Evolutionary conservation across 345 rosid species (phyloP).

Genomic region (Eucalyptus curtisii): DNA sequence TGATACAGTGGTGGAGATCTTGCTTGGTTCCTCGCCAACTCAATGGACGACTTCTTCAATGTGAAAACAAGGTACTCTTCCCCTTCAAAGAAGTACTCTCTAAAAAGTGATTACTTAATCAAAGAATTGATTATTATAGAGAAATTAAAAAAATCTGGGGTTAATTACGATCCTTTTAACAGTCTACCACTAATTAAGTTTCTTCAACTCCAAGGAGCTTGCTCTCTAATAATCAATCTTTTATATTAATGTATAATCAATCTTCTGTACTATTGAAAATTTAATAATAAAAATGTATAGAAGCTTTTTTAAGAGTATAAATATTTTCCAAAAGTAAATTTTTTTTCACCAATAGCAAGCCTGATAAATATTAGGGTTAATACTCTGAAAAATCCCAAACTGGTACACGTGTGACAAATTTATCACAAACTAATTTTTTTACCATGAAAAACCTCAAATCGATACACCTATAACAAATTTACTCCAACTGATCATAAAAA

Average conservation of each 20-base stretch:
- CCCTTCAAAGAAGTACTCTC: neutral
- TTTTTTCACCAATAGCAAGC: neutral
- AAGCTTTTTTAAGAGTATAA: too few species aligned
- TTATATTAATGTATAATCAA: too few species aligned
- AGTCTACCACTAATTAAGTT: too few species aligned
- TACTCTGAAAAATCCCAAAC: fast-evolving
- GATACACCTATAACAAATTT: too few species aligned
- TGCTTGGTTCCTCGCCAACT: neutral
- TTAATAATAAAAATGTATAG: too few species aligned
- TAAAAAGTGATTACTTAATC: neutral
- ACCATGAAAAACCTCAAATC: too few species aligned
- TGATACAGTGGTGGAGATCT: neutral
- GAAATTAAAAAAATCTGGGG: neutral
- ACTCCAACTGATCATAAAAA: fast-evolving
- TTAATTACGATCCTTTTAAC: too few species aligned
- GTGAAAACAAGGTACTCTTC: neutral
- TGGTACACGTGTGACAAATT: fast-evolving
- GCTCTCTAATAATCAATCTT: too few species aligned
- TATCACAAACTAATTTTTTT: too few species aligned
- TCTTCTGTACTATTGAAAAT: neutral
- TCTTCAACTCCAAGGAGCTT: too few species aligned
- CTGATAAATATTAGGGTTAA: neutral
- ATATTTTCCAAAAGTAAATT: neutral
- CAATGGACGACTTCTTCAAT: neutral
- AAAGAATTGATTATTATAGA: neutral